Evolutionary conservation across 108 stramenopile genomes (phyloP), one percentile per base, ranked within the genome.

Genomic region (Pseudonitzschia pungens): DNA sequence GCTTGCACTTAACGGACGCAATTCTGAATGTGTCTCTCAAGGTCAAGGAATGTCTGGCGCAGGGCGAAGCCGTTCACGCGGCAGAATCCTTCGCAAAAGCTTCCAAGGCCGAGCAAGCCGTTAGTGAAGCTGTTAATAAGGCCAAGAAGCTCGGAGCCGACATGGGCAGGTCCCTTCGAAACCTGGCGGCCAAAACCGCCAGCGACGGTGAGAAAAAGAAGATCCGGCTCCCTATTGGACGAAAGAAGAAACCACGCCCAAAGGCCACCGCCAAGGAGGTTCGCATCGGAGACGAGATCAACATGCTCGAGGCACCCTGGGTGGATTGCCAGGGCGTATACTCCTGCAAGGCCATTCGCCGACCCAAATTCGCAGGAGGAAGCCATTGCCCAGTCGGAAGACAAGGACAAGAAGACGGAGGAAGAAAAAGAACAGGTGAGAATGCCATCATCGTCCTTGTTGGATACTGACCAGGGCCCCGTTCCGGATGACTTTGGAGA

Each of bases 201-300:
- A 48, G 29, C 29, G 53, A 29, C 42, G n/a, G 22, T 4, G 69
- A 55, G 65, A 24, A 41, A 51, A 42, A 65, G 67, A 59, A 55
- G 56, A 51, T 24, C 40, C 27, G 60, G 9, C n/a, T 26, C 21
- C 32, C 26, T n/a, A 26, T 32, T 4, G 60, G 51, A 32, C 60
- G 52, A 50, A 54, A 54, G 43, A 72, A 60, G 65, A 41, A 52
- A 21, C 29, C 18, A 18, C 71, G 70, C 48, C 29, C 70, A 24
- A 72, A 62, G 42, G 76, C 52, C 29, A 65, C 72, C 2, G 32
- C 67, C 40, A 71, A 72, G 24, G 79, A 88, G 18, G 48, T 94
- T 28, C 79, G 79, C 5, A 91, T 92, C 77, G 93, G 93, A 68
- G 90, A 92, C 59, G 93, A 92, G 76, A 92, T 95, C 32, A 86